phyloP scores from a whole-genome alignment of 176 grass and related monocot species.

The Eragrostis curvula region DNA sequence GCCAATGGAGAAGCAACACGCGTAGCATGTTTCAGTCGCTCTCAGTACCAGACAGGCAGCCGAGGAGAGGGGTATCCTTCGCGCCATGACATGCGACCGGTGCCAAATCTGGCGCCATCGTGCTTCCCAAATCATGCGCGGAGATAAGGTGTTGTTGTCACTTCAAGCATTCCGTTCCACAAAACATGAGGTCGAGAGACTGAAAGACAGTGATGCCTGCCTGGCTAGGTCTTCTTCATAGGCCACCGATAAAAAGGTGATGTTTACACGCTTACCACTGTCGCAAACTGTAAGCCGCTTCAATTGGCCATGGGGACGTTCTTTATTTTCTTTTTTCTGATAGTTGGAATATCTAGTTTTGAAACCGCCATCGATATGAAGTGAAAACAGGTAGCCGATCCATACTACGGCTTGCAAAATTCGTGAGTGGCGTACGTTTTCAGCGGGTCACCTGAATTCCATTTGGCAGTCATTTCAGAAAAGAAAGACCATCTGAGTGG shows the following conservation, averaged over 20 bases:
- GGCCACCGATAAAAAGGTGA: neutral
- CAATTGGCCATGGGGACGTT: neutral
- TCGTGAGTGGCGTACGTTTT: neutral
- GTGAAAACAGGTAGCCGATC: too few relatives aligned
- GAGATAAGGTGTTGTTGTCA: too few relatives aligned
- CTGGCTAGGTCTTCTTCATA: neutral
- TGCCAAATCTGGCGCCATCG: neutral
- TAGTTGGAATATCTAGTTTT: too few relatives aligned
- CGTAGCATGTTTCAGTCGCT: neutral
- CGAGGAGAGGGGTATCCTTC: neutral
- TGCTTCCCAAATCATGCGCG: neutral
- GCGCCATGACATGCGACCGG: neutral
- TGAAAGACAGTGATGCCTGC: too few relatives aligned
- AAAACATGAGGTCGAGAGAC: neutral
- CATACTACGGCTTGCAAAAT: neutral
- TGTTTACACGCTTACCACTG: neutral
- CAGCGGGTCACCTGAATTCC: neutral
- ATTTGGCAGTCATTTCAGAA: constrained; percentile 19
- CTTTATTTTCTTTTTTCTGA: too few relatives aligned
- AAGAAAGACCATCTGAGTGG: neutral
- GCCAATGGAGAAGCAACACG: constrained; percentile 28
- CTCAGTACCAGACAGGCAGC: neutral
- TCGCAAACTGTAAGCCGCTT: neutral
- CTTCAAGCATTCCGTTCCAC: too few relatives aligned
- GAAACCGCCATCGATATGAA: neutral